Base-by-base conservation (phyloP, 2,329 filamentous ascomycete genomes). In the Fusarium sp. region DNA sequence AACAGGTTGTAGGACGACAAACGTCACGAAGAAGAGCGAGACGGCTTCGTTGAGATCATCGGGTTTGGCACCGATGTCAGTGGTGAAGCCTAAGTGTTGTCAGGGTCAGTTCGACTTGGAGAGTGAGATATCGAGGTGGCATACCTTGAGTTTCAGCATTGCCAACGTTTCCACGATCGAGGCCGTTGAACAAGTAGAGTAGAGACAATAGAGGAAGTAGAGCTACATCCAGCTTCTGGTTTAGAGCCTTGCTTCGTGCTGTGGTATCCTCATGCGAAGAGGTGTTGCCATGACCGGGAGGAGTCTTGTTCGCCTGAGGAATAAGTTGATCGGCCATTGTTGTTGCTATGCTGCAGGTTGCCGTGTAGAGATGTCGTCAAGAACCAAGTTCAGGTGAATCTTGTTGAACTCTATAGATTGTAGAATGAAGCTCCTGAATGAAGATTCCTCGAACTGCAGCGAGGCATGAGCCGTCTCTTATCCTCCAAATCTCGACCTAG, bases 141-240 rank as follows among this genome's bases (percentile, higher is more conserved):
- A 30, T 62, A 82, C 82, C 77, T 77, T 83, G 75, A 6, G 83
- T 81, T 67, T 84, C 81, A 7, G 84, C 84, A 68, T 85, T 85
- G 32, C 84, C 84, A 35, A 85, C 78, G 32, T 85, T 85, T 25
- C 82, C 79, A 35, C 83, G 80, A 68, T 85, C 84, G 3, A 85
- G 79, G 2, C 82, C 82, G 65, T 85, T 85, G 69, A 84, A 83
- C 4, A 85, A 76, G 52, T 85, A 85, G 17, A 85, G 76, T 11
- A 84, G 75, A 14, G 83, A 84, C 3, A 85, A 72, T 7, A 85
- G 76, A 6, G 83, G 83, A 10, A 85, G 75, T 4, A 85, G 76
- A 20, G 79, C 77, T 22, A 82, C 33, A 60, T 85, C 83, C 32
- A 83, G 71, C 69, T 82, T 84, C 25, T 81, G 77, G 68, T 83